phyloP scores from a whole-genome alignment of 2,329 filamentous ascomycete species.

The Trichoderma atroviride region DNA sequence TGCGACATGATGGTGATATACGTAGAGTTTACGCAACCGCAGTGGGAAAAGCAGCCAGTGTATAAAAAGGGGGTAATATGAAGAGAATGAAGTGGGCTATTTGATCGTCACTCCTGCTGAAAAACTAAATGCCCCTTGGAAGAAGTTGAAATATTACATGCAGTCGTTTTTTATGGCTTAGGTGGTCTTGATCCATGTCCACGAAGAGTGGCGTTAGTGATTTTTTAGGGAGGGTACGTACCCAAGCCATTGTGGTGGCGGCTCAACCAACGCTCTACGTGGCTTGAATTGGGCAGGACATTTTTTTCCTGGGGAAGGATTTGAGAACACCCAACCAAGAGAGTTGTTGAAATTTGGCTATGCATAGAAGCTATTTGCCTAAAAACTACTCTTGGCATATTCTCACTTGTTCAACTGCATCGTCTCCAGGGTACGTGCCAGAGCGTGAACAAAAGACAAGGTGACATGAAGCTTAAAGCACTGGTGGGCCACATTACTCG shows the following conservation, averaged over 20 bases:
- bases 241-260: conserved; percentile 4
- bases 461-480: conserved; percentile 7
- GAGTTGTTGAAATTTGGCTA: background rate
- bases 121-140: conserved; percentile 17
- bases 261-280: background rate
- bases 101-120: background rate
- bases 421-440: background rate
- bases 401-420: background rate
- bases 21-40: background rate
- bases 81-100: background rate
- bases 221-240: conserved; percentile 21
- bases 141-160: background rate
- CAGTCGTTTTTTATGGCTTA: conserved; percentile 25
- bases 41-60: background rate
- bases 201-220: conserved; percentile 20
- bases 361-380: background rate
- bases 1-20: conserved; percentile 38
- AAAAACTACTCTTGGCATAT: background rate
- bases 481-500: conserved; percentile 4
- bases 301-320: background rate
- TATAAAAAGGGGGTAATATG: background rate
- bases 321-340: background rate
- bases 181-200: conserved; percentile 28
- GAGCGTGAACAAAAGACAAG: background rate
- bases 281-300: background rate